These are phyloP conservation scores for Sclerotinia subarctica DNA, from an alignment of 2,329 filamentous ascomycete genomes.

Conservation along the genomic window DNA sequence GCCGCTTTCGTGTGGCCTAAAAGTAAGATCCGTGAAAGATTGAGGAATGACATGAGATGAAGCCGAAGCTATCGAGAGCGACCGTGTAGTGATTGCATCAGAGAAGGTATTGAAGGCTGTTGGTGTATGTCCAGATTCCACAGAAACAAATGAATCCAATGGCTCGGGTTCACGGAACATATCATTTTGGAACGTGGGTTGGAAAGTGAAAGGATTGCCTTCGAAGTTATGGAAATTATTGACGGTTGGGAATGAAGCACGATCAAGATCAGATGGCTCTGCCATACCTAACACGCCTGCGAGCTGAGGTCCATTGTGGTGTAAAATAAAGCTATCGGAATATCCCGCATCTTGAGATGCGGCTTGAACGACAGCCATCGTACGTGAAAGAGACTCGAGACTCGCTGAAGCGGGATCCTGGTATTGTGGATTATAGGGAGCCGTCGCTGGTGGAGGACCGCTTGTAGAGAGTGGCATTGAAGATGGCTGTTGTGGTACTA, in stretches of 20 bases:
- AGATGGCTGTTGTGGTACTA: slow-evolving; percentile 24
- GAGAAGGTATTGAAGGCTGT: slow-evolving; percentile 29
- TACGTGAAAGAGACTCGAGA: slow-evolving; percentile 35
- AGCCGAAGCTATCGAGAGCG: slow-evolving; percentile 26
- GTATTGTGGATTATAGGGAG: slow-evolving; percentile 35
- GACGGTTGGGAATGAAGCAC: slow-evolving; percentile 25
- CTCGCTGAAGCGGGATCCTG: slow-evolving; percentile 31
- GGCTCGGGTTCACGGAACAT: slow-evolving; percentile 7
- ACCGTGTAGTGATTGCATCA: not conserved
- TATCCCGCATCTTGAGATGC: slow-evolving; percentile 28
- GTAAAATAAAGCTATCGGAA: slow-evolving; percentile 22
- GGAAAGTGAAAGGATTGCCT: not conserved
- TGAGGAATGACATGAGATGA: slow-evolving; percentile 30
- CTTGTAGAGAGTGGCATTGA: slow-evolving; percentile 23
- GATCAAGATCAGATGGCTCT: slow-evolving; percentile 14
- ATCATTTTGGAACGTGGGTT: not conserved
- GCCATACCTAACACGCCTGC: not conserved
- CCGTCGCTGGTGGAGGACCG: slow-evolving; percentile 31
- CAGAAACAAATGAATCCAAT: slow-evolving; percentile 19
- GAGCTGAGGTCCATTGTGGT: not conserved
- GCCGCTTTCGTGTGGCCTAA: slow-evolving; percentile 22
- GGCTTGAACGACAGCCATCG: slow-evolving; percentile 30
- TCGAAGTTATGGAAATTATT: not conserved
- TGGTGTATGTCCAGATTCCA: slow-evolving; percentile 27
- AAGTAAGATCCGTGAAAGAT: slow-evolving; percentile 22